These are phyloP conservation scores for Nakaseomyces nivariensis DNA, from an alignment of 1,139 yeast species.

Conservation along the genomic window DNA sequence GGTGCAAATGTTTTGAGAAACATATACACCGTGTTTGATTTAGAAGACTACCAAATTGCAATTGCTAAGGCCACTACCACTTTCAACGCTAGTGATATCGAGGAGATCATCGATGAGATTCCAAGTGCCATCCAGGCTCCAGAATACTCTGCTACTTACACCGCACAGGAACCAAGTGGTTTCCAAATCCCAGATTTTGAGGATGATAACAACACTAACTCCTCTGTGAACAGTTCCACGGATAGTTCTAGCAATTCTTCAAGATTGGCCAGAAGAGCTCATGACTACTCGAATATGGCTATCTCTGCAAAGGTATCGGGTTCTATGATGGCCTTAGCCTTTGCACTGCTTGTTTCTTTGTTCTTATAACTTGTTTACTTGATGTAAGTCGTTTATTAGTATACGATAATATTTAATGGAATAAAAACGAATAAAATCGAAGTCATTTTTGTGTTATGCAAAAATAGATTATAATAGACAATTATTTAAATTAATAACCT, in stretches of 20 bases:
- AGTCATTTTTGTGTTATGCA: no score
- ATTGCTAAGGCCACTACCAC: conserved; percentile 50
- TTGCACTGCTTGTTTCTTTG: not conserved
- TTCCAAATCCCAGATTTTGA: no score
- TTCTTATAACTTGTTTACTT: not conserved
- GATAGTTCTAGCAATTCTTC: not conserved
- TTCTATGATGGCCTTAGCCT: not conserved
- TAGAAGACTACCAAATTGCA: conserved; percentile 53
- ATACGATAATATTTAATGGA: no score
- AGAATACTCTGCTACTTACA: conserved; percentile 28
- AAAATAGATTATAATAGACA: no score
- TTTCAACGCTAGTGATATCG: conserved; percentile 28
- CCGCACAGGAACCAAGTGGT: not conserved
- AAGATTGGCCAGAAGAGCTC: not conserved
- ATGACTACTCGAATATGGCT: not conserved
- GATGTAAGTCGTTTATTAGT: no score
- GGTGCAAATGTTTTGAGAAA: conserved; percentile 68
- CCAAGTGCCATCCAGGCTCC: conserved; percentile 39
- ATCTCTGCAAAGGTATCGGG: not conserved
- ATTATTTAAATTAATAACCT: no score
- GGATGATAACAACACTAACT: not conserved
- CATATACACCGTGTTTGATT: conserved; percentile 69
- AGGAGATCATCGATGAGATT: conserved; percentile 33
- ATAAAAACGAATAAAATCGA: no score
- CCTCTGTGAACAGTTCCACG: not conserved